Base-by-base conservation (phyloP, 1,284 basidiomycete species). In the Cryptococcus hybrid region DNA sequence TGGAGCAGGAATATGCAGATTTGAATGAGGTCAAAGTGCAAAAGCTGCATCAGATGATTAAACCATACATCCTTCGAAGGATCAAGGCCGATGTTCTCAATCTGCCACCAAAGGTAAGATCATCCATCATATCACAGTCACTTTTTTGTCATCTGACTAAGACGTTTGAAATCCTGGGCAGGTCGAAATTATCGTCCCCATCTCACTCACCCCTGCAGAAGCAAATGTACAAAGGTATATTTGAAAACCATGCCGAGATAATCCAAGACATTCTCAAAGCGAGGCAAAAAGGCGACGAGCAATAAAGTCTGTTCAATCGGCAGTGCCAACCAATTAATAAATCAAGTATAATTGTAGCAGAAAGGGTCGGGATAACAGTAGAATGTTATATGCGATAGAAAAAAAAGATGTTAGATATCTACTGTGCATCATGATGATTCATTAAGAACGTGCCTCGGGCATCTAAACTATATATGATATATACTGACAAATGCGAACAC, bases 61-160 rank as follows among this genome's bases (percentile, higher is more conserved):
- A 89, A 62, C 93, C 92, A 0, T 97, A 96, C 73, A 96, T 98
- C 79, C 80, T 98, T 42, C 88, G 94, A 8, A 87, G 94, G 18
- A 86, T 92, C 67, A 98, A 98, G 79, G 88, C 87, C 59, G 90
- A 96, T 69, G 94, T 97, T 1, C 82, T 98, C 39, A 85, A 91
- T 63, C 83, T 98, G 11, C 94, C 95, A 18, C 90, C 91, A 0
- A 94, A 96, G 83, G 92, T 91, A 59, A 52, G 73, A 60, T 3
- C 44, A 5, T 44, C 30, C 48, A 24, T 35, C 35, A 50, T n/a
- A 42, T 44, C 48, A 38, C 24, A 24, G n/a, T n/a, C 7, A 24
- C 24, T 6, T 24, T 30, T 0, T 77, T 24, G 24, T 24, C 24
- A 24, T 24, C 46, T 47, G 8, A 42, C 11, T 9, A 40, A 35